Conservation (phyloP, 148 eudicot genomes). For the Nepenthes mirabilis region DNA sequence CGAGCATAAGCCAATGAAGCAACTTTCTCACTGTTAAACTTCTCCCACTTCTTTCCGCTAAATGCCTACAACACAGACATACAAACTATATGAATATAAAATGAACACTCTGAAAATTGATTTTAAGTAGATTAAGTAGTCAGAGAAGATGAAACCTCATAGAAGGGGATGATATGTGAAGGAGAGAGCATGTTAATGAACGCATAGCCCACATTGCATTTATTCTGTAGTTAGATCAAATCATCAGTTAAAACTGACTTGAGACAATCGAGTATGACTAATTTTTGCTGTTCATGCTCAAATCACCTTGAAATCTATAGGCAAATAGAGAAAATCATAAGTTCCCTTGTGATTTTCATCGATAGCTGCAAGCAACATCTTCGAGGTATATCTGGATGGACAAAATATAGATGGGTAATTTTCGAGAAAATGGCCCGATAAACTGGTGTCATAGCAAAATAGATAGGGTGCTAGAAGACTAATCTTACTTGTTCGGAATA, state of each 20-base stretch:
- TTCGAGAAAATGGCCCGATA: not conserved
- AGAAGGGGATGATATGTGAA: slow-evolving; percentile 62
- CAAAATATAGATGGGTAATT: not conserved
- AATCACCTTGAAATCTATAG: slow-evolving; percentile 87
- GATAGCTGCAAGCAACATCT: slow-evolving; percentile 84
- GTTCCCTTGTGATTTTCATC: slow-evolving; percentile 77
- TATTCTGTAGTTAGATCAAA: slow-evolving; percentile 50
- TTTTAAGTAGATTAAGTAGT: not conserved
- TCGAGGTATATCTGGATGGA: slow-evolving; percentile 75
- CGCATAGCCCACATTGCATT: slow-evolving; percentile 96
- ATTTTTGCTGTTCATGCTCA: not conserved
- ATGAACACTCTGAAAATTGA: no score
- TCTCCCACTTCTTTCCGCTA: slow-evolving; percentile 93
- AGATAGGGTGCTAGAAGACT: not conserved
- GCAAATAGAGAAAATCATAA: slow-evolving; percentile 86
- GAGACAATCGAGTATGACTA: not conserved
- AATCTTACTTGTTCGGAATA: slow-evolving; percentile 78
- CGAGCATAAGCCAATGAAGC: slow-evolving; percentile 90
- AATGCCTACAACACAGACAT: slow-evolving; percentile 33
- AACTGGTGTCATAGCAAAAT: no score
- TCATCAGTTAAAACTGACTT: not conserved
- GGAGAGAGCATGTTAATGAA: slow-evolving; percentile 92
- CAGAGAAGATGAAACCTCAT: slow-evolving; percentile 31
- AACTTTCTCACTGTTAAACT: slow-evolving; percentile 87
- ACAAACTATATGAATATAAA: no score